Conservation (phyloP, 371 early-diverging fungal genomes). For the Batrachochytrium dendrobatidis region DNA sequence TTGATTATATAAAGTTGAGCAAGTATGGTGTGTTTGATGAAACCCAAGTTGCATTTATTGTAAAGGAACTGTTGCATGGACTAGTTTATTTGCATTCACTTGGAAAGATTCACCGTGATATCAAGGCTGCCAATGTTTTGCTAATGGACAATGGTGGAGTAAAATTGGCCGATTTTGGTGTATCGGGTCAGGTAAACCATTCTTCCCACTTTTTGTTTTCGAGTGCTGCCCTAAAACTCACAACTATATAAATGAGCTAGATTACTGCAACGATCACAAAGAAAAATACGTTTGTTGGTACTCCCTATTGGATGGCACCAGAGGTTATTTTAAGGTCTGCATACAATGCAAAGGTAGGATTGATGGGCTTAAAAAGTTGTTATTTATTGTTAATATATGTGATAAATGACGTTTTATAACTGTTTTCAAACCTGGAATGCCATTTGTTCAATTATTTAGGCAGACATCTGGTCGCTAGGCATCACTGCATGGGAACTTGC, state of each 20-base stretch:
- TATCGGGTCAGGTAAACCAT: conserved; percentile 66
- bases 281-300: conserved; percentile 49
- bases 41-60: conserved; percentile 80
- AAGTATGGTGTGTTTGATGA: conserved; percentile 50
- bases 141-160: conserved; percentile 69
- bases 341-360: conserved; percentile 80
- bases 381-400: neutral
- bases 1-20: conserved; percentile 9
- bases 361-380: neutral
- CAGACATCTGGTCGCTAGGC: conserved; percentile 98
- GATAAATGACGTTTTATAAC: neutral
- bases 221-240: neutral
- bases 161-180: conserved; percentile 96
- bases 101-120: conserved; percentile 85
- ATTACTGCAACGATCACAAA: conserved; percentile 38
- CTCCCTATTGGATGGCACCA: conserved; percentile 52
- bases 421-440: too few relatives aligned
- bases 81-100: conserved; percentile 87
- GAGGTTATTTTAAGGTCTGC: conserved; percentile 83
- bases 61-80: conserved; percentile 79
- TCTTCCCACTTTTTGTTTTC: neutral
- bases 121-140: conserved; percentile 76
- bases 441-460: too few relatives aligned
- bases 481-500: conserved; percentile 97
- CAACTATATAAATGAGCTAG: conserved; percentile 14